Evolutionary conservation across 1,139 yeast species (phyloP).

Genomic region (Arxiozyma bovina): DNA sequence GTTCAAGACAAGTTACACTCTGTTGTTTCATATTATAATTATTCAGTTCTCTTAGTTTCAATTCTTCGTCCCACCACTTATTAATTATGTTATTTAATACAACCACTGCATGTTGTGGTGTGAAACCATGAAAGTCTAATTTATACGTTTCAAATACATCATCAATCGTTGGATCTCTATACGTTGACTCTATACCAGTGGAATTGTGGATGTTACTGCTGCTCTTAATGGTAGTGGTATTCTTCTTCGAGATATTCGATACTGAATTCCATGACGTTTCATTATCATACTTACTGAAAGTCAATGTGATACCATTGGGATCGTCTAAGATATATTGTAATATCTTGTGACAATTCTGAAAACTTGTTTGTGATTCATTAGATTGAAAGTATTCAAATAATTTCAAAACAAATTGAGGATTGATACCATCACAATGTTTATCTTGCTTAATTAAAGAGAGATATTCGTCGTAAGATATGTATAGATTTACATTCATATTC

Average conservation of each 20-base stretch:
- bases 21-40: slow-evolving; percentile 33
- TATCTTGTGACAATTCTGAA: not conserved
- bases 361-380: not conserved
- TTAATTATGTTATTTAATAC: slow-evolving; percentile 32
- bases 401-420: not conserved
- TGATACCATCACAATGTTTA: not conserved
- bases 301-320: not conserved
- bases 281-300: not conserved
- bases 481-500: not conserved
- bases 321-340: not conserved
- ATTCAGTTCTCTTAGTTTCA: slow-evolving; percentile 34
- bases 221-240: not conserved
- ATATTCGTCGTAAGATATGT: not conserved
- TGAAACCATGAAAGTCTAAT: slow-evolving; percentile 47
- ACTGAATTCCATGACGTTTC: not conserved
- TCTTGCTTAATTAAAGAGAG: not conserved
- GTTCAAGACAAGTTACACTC: slow-evolving; percentile 31
- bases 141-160: slow-evolving; percentile 11
- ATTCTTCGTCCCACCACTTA: slow-evolving; percentile 51
- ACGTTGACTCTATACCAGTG: not conserved
- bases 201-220: not conserved
- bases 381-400: not conserved
- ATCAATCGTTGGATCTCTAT: not conserved
- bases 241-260: not conserved
- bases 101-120: slow-evolving; percentile 38